Evolutionary conservation across 306 rosid species (phyloP), one percentile per base, ranked within the genome.

Genomic region (Acacia confusa): DNA sequence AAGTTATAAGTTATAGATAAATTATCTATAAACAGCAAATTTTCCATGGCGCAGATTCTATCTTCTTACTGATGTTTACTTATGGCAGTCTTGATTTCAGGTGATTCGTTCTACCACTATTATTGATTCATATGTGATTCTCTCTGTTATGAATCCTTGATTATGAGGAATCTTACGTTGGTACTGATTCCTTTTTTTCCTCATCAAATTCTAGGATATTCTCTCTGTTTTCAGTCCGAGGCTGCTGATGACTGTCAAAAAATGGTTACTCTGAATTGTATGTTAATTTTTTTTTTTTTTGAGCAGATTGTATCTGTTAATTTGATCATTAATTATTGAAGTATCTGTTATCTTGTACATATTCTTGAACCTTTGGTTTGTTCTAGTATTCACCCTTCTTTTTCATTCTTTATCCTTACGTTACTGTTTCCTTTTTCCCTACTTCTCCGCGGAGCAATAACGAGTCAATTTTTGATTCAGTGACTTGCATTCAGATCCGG

Each of bases 1-100:
- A 58, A 70, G 83, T 60, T 82, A 70, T 79, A 66, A 65, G 74
- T 70, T 72, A 70, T 68, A 32, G 7, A 53, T 14, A 60, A n/a
- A 68, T 20, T 73, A 36, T 67, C 45, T 50, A 65, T 52, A 73
- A 61, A 75, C n/a, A 27, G 65, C 60, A 64, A 71, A 50, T 25
- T 43, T 19, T 20, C 45, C 71, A 40, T 48, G 58, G 64, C 12
- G 22, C 61, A 25, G 19, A 47, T 77, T 50, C 58, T 2, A 71
- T 48, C 36, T 55, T 27, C 7, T 9, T 47, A 11, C 47, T 48
- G 52, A 70, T 13, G 53, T 45, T 73, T 2, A 53, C 48, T 70
- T 36, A 19, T 57, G 79, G 57, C 44, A 52, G 65, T 76, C 76
- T 73, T 41, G 36, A n/a, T 70, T 43, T 13, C 13, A 69, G 82